Evolutionary conservation across 352 stramenopile species (phyloP), one percentile per base, ranked within the genome.

Genomic region (Blastocystis sp.): DNA sequence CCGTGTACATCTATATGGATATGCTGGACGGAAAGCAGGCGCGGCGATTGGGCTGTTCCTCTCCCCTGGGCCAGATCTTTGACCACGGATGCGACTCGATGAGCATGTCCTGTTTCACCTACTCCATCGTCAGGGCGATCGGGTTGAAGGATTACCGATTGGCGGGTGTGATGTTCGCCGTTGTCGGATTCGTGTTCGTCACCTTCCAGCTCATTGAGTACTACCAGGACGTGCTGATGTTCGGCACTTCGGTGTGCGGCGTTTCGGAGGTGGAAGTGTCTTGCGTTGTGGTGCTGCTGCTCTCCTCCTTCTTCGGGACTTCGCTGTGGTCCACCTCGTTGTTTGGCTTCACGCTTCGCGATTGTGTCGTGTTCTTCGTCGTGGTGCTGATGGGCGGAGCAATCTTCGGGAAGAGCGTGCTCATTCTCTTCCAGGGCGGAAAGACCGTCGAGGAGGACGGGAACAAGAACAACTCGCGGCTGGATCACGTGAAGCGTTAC

Each of bases 1-100:
- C 4, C 59, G 9, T 34, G 59, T 65, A 65, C 97, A 97, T 69
- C 14, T 56, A 56, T 14, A 7, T 56, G 48, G 48, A 56, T 14
- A 56, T 56, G 48, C 95, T 99, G 90, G 97, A 99, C 90, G 97
- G 97, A 76, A 99, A 99, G 91, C 96, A 98, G 91, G 96, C 97
- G 53, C 93, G 96, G 19, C 93, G 94, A 88, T 98, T 96, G 21
- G 91, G 91, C 64, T 94, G 92, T 19, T 97, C 93, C 10, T 98
- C 95, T 60, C 95, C 97, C 7, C 90, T 99, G 40, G 97, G 97
- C 1, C 93, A 99, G 89, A 91, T 99, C 59, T 99, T 99, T 90
- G 97, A 99, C 91, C 97, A 99, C 92, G 96, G 94, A 19, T 87
- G 77, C n/a, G 77, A 87, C 43, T 69, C 77, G 14, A 17, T 87